Evolutionary conservation across 768 basidiomycete genomes (phyloP).

Genomic region (Hericium alpestre): DNA sequence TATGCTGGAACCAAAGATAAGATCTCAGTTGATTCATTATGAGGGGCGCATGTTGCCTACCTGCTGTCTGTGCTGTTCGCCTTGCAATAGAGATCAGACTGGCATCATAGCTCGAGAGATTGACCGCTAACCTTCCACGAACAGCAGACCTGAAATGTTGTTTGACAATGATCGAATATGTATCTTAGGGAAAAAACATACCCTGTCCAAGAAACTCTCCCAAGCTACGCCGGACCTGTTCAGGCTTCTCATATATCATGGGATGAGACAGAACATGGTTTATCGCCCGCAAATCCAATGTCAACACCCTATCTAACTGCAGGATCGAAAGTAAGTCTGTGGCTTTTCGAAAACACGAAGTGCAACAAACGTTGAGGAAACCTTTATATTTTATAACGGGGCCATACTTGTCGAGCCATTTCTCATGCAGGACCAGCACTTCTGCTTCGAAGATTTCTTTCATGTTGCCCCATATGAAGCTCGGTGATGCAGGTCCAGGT

Average conservation of each 20-base stretch:
- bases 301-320: not conserved
- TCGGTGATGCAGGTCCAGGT: not conserved
- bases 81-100: not conserved
- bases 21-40: too few species aligned
- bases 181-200: not conserved
- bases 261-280: too few species aligned
- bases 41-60: not conserved
- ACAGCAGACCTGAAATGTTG: not conserved
- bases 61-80: constrained; percentile 3
- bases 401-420: not conserved
- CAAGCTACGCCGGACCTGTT: too few species aligned
- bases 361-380: not conserved
- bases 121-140: not conserved
- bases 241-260: too few species aligned
- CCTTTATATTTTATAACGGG: not conserved
- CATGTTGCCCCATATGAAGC: too few species aligned
- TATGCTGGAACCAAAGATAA: not conserved
- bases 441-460: too few species aligned
- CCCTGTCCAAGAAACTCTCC: not conserved
- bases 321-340: too few species aligned
- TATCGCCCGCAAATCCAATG: too few species aligned
- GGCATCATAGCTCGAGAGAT: too few species aligned
- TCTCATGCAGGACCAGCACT: not conserved
- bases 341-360: too few species aligned
- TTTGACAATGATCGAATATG: too few species aligned